Percentiles rank a stretch among this genome's conserved stretches.
phyloP scores from a whole-genome alignment of 1,284 basidiomycete genomes.

The Trichosporon coremiiforme region DNA sequence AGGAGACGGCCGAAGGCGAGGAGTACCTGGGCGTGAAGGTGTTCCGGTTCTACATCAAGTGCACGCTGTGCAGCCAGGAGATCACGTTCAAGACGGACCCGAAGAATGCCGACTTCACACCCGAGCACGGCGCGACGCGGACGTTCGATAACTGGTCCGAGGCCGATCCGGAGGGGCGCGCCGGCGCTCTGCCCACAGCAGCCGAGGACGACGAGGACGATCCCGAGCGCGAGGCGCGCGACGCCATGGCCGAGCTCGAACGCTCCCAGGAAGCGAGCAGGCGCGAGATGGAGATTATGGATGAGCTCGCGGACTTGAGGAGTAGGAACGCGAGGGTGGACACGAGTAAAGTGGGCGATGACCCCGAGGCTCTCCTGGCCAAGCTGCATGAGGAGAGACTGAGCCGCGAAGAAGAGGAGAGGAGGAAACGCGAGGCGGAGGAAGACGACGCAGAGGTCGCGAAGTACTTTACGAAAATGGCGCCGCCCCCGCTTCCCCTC shows the following conservation, averaged over 20 bases:
- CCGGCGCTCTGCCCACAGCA: constrained; percentile 51
- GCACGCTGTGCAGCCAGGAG: constrained; percentile 91
- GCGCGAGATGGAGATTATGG: constrained; percentile 97
- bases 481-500: constrained; percentile 34
- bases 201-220: constrained; percentile 55
- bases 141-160: constrained; percentile 73
- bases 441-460: constrained; percentile 89
- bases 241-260: constrained; percentile 96
- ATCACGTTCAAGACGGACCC: constrained; percentile 99
- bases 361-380: constrained; percentile 46
- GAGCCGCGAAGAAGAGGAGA: constrained; percentile 61
- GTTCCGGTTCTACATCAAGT: constrained; percentile 60
- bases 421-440: constrained; percentile 67
- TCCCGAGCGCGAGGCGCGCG: constrained; percentile 60
- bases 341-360: constrained; percentile 63
- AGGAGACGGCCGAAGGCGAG: constrained; percentile 95
- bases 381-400: constrained; percentile 48
- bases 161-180: constrained; percentile 40
- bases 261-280: constrained; percentile 87
- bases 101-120: constrained; percentile 91
- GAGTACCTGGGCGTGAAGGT: constrained; percentile 95
- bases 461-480: constrained; percentile 79
- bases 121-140: constrained; percentile 88
- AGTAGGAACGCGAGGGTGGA: constrained; percentile 86
- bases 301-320: constrained; percentile 89